Evolutionary conservation across 495 filamentous ascomycete species (phyloP).

Genomic region (Aspergillus bertholletiae): DNA sequence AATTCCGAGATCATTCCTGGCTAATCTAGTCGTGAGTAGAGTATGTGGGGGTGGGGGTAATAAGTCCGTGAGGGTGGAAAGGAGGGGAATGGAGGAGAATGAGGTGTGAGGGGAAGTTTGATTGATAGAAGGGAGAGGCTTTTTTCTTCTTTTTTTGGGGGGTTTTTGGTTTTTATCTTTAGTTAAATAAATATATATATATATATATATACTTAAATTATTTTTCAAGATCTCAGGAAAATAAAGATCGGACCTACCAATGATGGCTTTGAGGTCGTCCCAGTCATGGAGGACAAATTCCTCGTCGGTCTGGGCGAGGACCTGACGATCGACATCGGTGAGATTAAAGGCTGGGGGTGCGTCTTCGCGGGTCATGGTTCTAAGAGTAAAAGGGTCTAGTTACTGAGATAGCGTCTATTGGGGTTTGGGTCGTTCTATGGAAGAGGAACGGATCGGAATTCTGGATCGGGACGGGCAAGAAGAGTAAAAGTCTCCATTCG

Average conservation of each 20-base stretch:
- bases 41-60: conserved; percentile 2
- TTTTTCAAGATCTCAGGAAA: too few species aligned
- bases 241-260: conserved; percentile 51
- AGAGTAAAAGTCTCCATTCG: conserved; percentile 1
- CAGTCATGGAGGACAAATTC: conserved; percentile 66
- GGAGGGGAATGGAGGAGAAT: conserved; percentile 7
- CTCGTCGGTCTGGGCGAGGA: conserved; percentile 66
- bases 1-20: conserved; percentile 66
- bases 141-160: not conserved
- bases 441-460: not conserved
- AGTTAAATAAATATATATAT: too few species aligned
- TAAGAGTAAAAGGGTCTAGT: too few species aligned
- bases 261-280: conserved; percentile 63
- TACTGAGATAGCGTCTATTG: too few species aligned
- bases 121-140: not conserved
- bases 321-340: conserved; percentile 60
- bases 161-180: conserved; percentile 12
- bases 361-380: conserved; percentile 12
- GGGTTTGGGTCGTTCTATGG: not conserved
- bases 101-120: conserved; percentile 5
- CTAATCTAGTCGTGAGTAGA: conserved; percentile 24
- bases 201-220: too few species aligned
- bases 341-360: conserved; percentile 53
- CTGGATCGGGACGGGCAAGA: not conserved
- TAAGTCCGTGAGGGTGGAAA: not conserved